Percentiles rank a stretch among this genome's conserved stretches.
phyloP scores from a whole-genome alignment of 2,329 filamentous ascomycete species.

The Aspergillus proliferans region DNA sequence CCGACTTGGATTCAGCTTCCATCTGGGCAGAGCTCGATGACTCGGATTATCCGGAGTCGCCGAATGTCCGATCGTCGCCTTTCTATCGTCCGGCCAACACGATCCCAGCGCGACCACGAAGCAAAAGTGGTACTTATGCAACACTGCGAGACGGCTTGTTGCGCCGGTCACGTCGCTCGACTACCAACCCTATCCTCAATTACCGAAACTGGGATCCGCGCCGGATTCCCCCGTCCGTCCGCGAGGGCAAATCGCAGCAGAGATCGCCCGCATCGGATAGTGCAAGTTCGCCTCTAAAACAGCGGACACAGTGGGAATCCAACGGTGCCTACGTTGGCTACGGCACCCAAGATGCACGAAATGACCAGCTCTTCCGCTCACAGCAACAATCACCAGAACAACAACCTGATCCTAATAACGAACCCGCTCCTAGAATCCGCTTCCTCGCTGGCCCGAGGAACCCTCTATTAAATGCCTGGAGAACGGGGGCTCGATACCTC shows the following conservation, averaged over 20 bases:
- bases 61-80: conserved; percentile 6
- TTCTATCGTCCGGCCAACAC: conserved; percentile 9
- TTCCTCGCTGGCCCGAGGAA: conserved; percentile 25
- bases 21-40: conserved; percentile 89
- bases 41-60: conserved; percentile 42
- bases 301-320: conserved; percentile 6
- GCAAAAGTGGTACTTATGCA: conserved; percentile 15
- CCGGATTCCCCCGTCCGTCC: conserved; percentile 10
- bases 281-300: conserved; percentile 14
- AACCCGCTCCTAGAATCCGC: conserved; percentile 1
- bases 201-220: conserved; percentile 18
- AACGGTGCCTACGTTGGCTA: conserved; percentile 31
- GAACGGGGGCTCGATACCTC: conserved; percentile 18
- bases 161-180: conserved; percentile 19
- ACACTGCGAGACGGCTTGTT: conserved; percentile 5
- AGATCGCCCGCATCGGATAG: conserved; percentile 20
- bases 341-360: conserved; percentile 19
- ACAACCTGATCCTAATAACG: background rate
- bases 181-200: conserved; percentile 10
- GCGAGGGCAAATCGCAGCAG: conserved; percentile 14
- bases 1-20: conserved; percentile 62
- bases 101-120: conserved; percentile 16
- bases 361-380: background rate
- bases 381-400: background rate
- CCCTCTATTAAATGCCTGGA: conserved; percentile 19